Evolutionary conservation across 495 filamentous ascomycete genomes (phyloP), one percentile per base, ranked within the genome.

Genomic region (Penicillium simplicissimum): DNA sequence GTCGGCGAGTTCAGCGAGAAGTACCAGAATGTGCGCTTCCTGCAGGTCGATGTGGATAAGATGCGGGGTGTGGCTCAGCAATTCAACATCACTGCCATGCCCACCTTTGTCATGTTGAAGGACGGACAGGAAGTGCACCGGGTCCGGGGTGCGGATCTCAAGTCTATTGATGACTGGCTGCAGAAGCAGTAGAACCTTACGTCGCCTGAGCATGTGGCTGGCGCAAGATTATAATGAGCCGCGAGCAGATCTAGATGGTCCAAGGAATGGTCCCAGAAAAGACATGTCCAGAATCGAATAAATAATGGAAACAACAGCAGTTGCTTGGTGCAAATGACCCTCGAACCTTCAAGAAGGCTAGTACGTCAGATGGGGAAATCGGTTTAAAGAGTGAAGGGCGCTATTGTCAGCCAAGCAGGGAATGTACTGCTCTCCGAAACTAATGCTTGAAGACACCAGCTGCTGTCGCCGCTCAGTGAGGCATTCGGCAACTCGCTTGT

Each of bases 11-110:
- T 72, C 31, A 72, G 69, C 49, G 69, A 72, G 55, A 71, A 76
- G 19, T 82, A 81, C 71, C 35, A 79, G 56, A 75, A 81, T 38
- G 83, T 86, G 56, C 80, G 83, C 64, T 96, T 96, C 75, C 85
- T 85, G 79, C 95, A 96, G 82, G 72, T 97, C 69, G 92, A 96
- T 75, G 91, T 96, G 58, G 93, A 97, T 75, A 82, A 88, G 61
- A 76, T 93, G 34, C 80, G 88, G 52, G 84, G 88, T 14, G 85
- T 93, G 14, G 87, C 89, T 31, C 75, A 84, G 63, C 85, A 94
- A 67, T 84, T 90, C 49, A 79, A 82, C 59, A 84, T 97, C 71
- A 87, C 88, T 65, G 91, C 93, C 64, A 96, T 97, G 93, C 93
- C 93, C 36, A 96, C 93, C 15, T 96, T 97, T 75, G 55, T 86